Base-by-base conservation (phyloP, 306 rosid species). In the Inga leiocalycina region DNA sequence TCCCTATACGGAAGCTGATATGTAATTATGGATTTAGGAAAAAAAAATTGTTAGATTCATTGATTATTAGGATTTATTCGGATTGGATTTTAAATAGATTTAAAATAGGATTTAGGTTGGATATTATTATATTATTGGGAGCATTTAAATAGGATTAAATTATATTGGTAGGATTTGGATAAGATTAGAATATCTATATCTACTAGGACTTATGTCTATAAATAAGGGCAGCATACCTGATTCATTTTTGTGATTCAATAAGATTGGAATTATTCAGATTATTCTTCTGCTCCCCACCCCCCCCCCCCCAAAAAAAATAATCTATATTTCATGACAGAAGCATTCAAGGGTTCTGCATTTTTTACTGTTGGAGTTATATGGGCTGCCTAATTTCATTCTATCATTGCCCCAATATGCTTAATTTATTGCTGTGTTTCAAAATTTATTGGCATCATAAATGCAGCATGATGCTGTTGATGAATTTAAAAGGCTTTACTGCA, bases 361-460 rank as follows among this genome's bases (percentile, higher is more conserved):
- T 8, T 35, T 1, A 17, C 24, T 35, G 20, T 66, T 34, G 45
- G 46, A 67, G 72, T 17, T 35, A 8, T 59, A 16, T 67, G 64
- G n/a, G 49, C 49, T 19, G 44, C 72, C 19, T 59, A 59, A 68
- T 39, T 62, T 48, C n/a, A 39, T 39, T 54, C 32, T 39, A 57
- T 49, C 10, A 27, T 69, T 37, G 48, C 74, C 16, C 54, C 27
- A 41, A 61, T 43, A 2, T 79, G 22, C 20, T 34, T 13, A 27
- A 7, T 8, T 45, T 7, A 8, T 74, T 35, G 39, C 19, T 51
- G 10, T 68, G 57, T 20, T 66, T 67, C 69, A 51, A 54, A 43
- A 70, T 69, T 56, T 74, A 56, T 62, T 64, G 61, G 41, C 72
- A 37, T 41, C 9, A 4, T 10, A 24, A 79, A 83, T 59, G 72